Base-by-base conservation (phyloP, 768 basidiomycete genomes). In the Lyophyllum shimeji region DNA sequence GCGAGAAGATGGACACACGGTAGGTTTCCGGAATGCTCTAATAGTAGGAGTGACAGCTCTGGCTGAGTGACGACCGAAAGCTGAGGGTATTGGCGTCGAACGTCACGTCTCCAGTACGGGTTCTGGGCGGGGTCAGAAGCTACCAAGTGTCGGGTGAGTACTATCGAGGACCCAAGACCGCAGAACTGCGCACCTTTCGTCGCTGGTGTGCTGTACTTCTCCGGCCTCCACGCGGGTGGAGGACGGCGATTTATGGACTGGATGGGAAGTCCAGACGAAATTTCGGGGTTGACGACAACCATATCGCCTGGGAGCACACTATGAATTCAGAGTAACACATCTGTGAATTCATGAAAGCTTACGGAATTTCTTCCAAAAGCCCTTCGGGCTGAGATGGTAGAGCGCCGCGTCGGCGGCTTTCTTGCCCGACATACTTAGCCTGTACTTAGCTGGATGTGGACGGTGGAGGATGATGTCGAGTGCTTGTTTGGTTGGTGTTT, bases 311-410 rank as follows among this genome's bases (percentile, higher is more conserved):
- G 31, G 52, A 48, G 42, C 11, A 55, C 39, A 29, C 59, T 20
- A 20, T 44, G 43, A 50, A 48, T 25, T 18, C 27, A 21, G 43
- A n/a, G 18, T 52, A 18, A 40, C 34, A 42, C 31, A 2, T n/a
- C n/a, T n/a, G n/a, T n/a, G 18, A 34, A 21, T 9, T n/a, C 46
- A 12, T 12, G 29, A 42, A 44, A 23, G 37, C 58, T 79, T 63
- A 94, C 94, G 85, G 67, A 97, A 93, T 77, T 90, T 93, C 84
- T 95, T 96, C 95, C 95, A 96, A 70, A 96, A 95, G 8, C 95
- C 94, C 72, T 88, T 86, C 23, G 90, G 87, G 65, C 83, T 84
- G 64, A 93, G 82, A 68, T 97, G 95, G 73, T 97, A 97, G 44
- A 93, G 81, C 2, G 91, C 95, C 34, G 89, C 86, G 67, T 97